Conservation (phyloP, 345 rosid genomes). For the Lenwebbia sp. region DNA sequence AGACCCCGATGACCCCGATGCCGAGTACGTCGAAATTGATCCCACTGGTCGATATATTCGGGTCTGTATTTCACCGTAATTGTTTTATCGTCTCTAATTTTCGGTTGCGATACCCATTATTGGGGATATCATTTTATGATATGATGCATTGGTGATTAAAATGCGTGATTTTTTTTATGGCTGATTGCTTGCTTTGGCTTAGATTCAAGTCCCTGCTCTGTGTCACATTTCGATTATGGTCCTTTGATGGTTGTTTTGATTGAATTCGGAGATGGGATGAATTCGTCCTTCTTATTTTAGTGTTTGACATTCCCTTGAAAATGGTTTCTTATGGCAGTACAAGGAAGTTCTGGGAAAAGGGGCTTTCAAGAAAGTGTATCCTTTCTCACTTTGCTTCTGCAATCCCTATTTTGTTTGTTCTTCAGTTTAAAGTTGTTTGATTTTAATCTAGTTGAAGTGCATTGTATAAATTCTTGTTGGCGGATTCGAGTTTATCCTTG, state of each 20-base stretch:
- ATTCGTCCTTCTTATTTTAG: background rate
- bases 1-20: conserved; percentile 53
- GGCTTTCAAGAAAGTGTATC: conserved; percentile 99
- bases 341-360: conserved; percentile 93
- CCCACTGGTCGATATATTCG: conserved; percentile 87
- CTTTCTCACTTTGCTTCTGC: conserved; percentile 14
- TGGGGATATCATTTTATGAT: background rate
- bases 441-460: background rate
- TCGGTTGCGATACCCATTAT: background rate
- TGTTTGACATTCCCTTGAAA: background rate
- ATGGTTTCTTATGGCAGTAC: conserved; percentile 35
- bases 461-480: background rate
- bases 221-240: background rate
- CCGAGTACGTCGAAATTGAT: conserved; percentile 70
- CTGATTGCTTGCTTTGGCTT: background rate
- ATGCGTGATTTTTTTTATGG: background rate
- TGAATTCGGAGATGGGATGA: background rate
- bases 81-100: background rate
- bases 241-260: background rate
- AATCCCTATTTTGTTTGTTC: background rate
- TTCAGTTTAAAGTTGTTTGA: background rate
- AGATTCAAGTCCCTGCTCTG: background rate
- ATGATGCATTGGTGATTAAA: background rate
- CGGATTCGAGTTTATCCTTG: conserved; percentile 25
- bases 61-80: conserved; percentile 29